Base-by-base conservation (phyloP, 2,329 filamentous ascomycete genomes). In the Penicillium sp. region DNA sequence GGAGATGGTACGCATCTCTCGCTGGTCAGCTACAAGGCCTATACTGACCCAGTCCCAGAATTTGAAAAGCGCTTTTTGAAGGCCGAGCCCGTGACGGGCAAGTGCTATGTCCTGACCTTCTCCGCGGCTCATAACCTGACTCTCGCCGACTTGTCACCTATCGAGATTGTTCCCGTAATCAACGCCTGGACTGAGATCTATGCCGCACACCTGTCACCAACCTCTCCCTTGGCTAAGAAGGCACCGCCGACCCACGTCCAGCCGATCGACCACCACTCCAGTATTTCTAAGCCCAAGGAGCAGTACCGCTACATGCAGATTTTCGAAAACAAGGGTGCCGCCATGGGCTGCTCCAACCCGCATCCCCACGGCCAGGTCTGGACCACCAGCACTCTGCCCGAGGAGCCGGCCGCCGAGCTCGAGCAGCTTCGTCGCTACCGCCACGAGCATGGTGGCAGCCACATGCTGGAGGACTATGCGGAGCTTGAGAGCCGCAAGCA, bases 251-350 rank as follows among this genome's bases (percentile, higher is more conserved):
- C 73, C 7, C 73, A 74, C 6, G 62, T 80, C 32, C 70, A 76
- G 6, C 74, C 77, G 7, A 67, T 74, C 32, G 71, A 73, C 20
- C 70, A 75, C 8, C 70, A 75, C 10, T 68, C 73, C 20, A 65
- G 64, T 42, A 66, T 80, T 15, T 59, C 73, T 6, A 72, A 74
- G 25, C 86, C 89, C 4, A 82, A 79, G 44, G 81, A 87, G 46
- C 89, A 95, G 71, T 89, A 95, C 63, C 83, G 87, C 46, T 97
- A 95, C 74, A 96, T 98, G 91, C 93, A 98, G 68, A 97, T 98
- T 57, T 98, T 98, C 56, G 93, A 98, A 75, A 98, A 98, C 77
- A 98, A 98, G 74, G 93, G 93, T 44, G 84, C 88, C 1, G 89
- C 92, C 9, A 98, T 98, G 93, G 93, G 93, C 44, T 98, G 93